Evolutionary conservation across 1,139 yeast species (phyloP).

Genomic region (Saccharomyces hybrid): DNA sequence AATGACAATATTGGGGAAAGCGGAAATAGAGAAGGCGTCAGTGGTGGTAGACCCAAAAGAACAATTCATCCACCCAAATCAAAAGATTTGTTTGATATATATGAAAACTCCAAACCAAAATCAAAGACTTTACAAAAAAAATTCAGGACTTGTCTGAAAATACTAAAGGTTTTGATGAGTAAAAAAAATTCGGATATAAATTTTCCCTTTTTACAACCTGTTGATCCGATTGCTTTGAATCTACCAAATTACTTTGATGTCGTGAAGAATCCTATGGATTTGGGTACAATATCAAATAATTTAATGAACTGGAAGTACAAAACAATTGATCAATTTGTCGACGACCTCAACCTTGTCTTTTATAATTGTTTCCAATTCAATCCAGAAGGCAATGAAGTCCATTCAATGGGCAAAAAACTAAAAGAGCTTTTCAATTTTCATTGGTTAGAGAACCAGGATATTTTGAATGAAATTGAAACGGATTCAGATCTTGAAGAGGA

Average conservation of each 20-base stretch:
- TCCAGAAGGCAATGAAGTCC: slow-evolving; percentile 93
- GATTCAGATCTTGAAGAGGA: slow-evolving; percentile 30
- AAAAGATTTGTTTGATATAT: slow-evolving; percentile 66
- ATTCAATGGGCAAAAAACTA: slow-evolving; percentile 86
- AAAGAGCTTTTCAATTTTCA: slow-evolving; percentile 79
- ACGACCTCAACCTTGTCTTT: slow-evolving; percentile 75
- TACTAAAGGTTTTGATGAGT: slow-evolving; percentile 69
- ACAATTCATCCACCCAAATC: slow-evolving; percentile 95
- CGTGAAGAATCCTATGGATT: slow-evolving; percentile 90
- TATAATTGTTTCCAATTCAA: slow-evolving; percentile 84
- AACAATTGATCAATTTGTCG: slow-evolving; percentile 78
- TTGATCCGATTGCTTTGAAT: slow-evolving; percentile 87
- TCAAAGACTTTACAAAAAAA: slow-evolving; percentile 89
- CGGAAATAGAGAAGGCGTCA: slow-evolving; percentile 41
- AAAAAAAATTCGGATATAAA: slow-evolving; percentile 79
- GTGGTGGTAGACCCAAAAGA: slow-evolving; percentile 73
- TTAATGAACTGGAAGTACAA: slow-evolving; percentile 81
- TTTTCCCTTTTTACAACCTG: slow-evolving; percentile 88
- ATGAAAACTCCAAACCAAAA: slow-evolving; percentile 68
- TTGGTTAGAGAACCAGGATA: slow-evolving; percentile 56
- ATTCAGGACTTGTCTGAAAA: slow-evolving; percentile 74
- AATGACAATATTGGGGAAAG: neutral
- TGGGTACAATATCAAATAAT: slow-evolving; percentile 75
- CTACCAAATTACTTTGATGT: slow-evolving; percentile 83
- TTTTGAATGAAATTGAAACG: slow-evolving; percentile 16